Conservation (phyloP, 306 rosid species). For the Cucumis cinereus region DNA sequence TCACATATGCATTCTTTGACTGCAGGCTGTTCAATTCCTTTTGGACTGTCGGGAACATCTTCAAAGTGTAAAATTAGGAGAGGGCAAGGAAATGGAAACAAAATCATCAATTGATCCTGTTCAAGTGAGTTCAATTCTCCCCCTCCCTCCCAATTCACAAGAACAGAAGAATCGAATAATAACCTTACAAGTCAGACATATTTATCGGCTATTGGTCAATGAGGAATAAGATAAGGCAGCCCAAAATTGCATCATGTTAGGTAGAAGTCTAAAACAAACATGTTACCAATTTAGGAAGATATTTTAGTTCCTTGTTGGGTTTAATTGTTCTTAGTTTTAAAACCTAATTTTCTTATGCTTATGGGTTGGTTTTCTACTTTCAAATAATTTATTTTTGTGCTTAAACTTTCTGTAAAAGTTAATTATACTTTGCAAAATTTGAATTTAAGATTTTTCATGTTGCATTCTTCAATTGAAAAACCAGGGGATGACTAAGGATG, state of each 20-base stretch:
- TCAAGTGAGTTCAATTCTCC: slow-evolving; percentile 35
- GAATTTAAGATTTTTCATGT: background rate
- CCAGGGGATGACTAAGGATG: background rate
- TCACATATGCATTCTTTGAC: background rate
- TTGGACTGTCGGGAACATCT: slow-evolving; percentile 38
- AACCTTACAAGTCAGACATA: background rate
- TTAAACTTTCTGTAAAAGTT: background rate
- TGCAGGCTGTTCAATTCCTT: slow-evolving; percentile 76
- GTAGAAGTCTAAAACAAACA: background rate
- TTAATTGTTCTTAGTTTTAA: background rate
- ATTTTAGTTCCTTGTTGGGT: background rate
- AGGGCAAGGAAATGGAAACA: slow-evolving; percentile 22
- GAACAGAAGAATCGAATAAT: background rate
- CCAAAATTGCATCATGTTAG: background rate
- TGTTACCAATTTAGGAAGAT: background rate
- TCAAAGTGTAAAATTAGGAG: slow-evolving; percentile 20
- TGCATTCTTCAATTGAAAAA: background rate
- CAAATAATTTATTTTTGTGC: background rate
- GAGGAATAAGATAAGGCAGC: background rate
- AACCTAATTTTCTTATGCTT: background rate
- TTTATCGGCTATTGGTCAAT: background rate
- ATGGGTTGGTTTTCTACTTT: background rate
- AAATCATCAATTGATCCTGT: slow-evolving; percentile 51
- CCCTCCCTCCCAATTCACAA: background rate
- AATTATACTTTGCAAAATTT: background rate